Conservation (phyloP, 352 stramenopile genomes). For the Pythium folliculosum region DNA sequence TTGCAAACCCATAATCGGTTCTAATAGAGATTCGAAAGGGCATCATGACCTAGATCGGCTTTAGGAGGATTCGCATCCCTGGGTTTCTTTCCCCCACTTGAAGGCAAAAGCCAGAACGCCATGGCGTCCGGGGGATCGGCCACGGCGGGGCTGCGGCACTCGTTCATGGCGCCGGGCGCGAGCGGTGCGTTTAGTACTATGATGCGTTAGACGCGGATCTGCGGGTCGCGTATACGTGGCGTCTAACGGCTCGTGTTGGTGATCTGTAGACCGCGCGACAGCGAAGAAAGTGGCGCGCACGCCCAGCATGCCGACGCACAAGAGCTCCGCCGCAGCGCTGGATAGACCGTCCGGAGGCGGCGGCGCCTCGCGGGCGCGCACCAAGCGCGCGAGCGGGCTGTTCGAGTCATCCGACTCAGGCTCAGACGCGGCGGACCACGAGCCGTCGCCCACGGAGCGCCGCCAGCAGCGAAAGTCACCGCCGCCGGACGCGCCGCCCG, state of each 20-base stretch:
- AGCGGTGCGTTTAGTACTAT: constrained; percentile 13
- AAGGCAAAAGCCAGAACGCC: constrained; percentile 3
- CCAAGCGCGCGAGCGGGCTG: constrained; percentile 25
- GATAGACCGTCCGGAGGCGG: neutral
- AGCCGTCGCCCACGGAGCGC: constrained; percentile 13
- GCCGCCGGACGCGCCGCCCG: too few relatives aligned
- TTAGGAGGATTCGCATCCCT: constrained; percentile 13
- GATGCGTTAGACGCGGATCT: neutral
- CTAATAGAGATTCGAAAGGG: constrained; percentile 8
- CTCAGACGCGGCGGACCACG: constrained; percentile 21
- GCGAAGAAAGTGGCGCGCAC: constrained; percentile 22
- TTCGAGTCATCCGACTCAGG: constrained; percentile 33
- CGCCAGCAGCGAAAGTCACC: neutral
- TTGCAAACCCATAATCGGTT: constrained; percentile 21
- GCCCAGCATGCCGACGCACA: constrained; percentile 25
- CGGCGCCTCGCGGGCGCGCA: neutral
- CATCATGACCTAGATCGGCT: constrained; percentile 19
- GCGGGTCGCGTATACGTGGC: too few relatives aligned
- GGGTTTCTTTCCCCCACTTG: constrained; percentile 18
- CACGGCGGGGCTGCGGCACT: constrained; percentile 26
- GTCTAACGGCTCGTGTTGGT: neutral
- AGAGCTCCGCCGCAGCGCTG: neutral
- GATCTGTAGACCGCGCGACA: constrained; percentile 4
- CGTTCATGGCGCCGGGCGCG: constrained; percentile 18
- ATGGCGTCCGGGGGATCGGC: constrained; percentile 25